Base-by-base conservation (phyloP, 2,329 filamentous ascomycete genomes). In the Ascochyta fabae region DNA sequence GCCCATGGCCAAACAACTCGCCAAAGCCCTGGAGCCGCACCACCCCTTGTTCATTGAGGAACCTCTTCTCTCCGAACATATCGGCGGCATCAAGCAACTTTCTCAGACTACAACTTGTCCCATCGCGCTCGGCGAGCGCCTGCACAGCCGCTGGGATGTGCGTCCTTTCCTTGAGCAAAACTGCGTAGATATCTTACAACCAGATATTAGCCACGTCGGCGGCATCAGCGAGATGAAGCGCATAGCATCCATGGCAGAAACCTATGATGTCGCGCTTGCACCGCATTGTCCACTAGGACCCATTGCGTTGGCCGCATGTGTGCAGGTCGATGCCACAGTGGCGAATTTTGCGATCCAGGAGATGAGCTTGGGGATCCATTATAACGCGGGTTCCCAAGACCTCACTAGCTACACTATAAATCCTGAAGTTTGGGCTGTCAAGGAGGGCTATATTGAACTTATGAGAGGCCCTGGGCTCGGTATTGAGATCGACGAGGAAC, bases 321-420 rank as follows among this genome's bases (percentile, higher is more conserved):
- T 91, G 36, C 89, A 92, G 59, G 83, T 92, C 1, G 86, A 85
- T 23, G 68, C 79, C 83, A 19, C 78, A 75, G 9, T 84, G 78
- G 19, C 81, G 81, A 19, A 92, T 88, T 71, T 91, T 69, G 84
- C 83, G 0, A 92, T 92, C 29, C 86, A 90, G 67, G 89, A 92
- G 73, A 92, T 92, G 90, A 88, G 86, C 48, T 68, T 92, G 27
- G 90, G 89, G 0, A 92, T 93, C 64, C 90, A 93, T 70, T 93
- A 92, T 69, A 93, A 93, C 58, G 70, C 65, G 1, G 75, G 74
- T 0, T 70, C 69, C 27, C 61, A 71, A 46, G 75, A 77, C 57
- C 51, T 77, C 50, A 83, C 83, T 12, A 88, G 83, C 24, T 92
- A 91, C 67, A 79, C 86, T 2, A 84, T 83, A 66, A 84, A 91